Base-by-base conservation (phyloP, 257 asterid genomes). In the Salvia hispanica region DNA sequence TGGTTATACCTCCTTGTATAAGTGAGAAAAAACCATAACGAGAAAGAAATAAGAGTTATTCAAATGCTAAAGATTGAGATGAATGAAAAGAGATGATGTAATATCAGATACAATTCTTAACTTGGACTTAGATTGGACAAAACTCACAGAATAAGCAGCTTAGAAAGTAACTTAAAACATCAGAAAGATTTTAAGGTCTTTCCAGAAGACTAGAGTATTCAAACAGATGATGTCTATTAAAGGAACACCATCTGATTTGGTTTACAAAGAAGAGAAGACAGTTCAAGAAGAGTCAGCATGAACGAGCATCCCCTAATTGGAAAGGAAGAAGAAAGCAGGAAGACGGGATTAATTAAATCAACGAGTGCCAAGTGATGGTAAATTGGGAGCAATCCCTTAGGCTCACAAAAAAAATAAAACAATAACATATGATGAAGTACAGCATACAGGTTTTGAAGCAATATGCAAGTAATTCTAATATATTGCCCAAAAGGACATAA, bases 401-500 rank as follows among this genome's bases (percentile, higher is more conserved):
- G 56, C 64, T 72, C 31, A 12, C 21, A 42, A 21, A 61, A 21
- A 21, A 61, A 12, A 25, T 25, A 11, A 42, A 62, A 25, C 39
- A 16, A 58, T 3, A 54, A 25, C 60, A 54, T 10, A 54, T 2
- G 60, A 54, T 2, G 60, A 7, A 70, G 46, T 42, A 62, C 42
- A 69, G 14, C 31, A 40, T 21, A 50, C 8, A 46, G 46, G 46
- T 34, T 50, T 36, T 15, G 46, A 62, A 67, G 42, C 74, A 73
- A 44, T 48, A 69, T 34, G 39, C 56, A 44, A 61, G 62, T 65
- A 66, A 36, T 9, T 69, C 61, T 42, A 71, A 34, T 44, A 31
- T 44, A 46, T 39, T 72, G 63, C 55, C 62, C 58, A 58, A 66
- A 62, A 25, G 37, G 67, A 71, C 28, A 61, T 34, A 70, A 34